Base-by-base conservation (phyloP, 352 stramenopile species). In the Thalassiosira sp. region DNA sequence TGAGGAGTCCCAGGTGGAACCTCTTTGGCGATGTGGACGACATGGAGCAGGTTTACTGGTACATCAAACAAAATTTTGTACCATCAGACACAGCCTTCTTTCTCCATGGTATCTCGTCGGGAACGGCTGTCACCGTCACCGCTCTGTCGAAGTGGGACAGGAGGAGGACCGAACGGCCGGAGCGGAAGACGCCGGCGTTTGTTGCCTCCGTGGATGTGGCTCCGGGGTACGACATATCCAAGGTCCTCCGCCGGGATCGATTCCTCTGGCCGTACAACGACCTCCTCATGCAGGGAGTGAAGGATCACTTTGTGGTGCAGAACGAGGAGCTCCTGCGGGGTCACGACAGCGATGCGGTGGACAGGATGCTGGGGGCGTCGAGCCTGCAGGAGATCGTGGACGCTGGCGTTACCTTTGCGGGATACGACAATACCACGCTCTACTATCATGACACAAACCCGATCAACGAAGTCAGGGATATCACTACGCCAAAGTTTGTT, bases 1-100 rank as follows among this genome's bases (percentile, higher is more conserved):
- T 86, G 2, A 64, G 72, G 18, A 72, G 52, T 22, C 79, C 79
- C 13, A 37, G 79, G 27, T 84, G 68, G 73, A 86, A 84, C 60
- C 27, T 86, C 2, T 86, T 86, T 69, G 79, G 79, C 15, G 79
- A 86, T 70, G 66, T 86, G 10, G 69, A 81, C 33, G 79, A 86
- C 43, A 61, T 86, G 57, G 79, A 86, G 60, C 74, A 83, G 35
- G 58, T 81, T 13, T 86, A 84, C 63, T 84, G 67, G 73, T 70
- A 75, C 40, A 57, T 86, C 3, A 77, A 78, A 53, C 8, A 72
- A 3, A 45, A 86, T 18, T 51, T 72, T 7, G 46, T 75, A 13
- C 37, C 54, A 25, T 31, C 51, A 11, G 49, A 86, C 52, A 84
- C 73, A 7, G 15, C 79, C 28, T 59, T 86, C 28, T 86, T 86